Conservation (phyloP, 2,329 filamentous ascomycete genomes). For the Sclerotinia sclerotiorum region DNA sequence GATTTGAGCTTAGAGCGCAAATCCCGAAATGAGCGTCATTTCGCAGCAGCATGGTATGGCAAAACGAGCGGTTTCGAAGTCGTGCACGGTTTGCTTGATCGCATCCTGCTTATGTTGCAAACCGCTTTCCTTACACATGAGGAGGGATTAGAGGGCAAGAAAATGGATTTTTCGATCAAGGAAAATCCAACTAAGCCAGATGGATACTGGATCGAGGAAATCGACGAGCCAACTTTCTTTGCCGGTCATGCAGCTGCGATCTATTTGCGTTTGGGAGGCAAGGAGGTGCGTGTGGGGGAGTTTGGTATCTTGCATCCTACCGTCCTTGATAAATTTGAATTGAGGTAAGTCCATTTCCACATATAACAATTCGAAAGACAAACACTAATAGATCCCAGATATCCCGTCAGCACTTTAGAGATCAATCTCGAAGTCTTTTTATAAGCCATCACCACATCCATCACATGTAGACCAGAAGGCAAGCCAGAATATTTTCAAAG, state of each 20-base stretch:
- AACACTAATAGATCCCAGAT: slow-evolving; percentile 49
- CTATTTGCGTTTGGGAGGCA: slow-evolving; percentile 70
- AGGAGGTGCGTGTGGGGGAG: slow-evolving; percentile 76
- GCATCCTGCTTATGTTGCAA: slow-evolving; percentile 88
- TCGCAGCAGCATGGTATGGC: slow-evolving; percentile 93
- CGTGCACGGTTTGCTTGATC: slow-evolving; percentile 90
- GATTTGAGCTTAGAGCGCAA: slow-evolving; percentile 78
- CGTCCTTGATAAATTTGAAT: slow-evolving; percentile 89
- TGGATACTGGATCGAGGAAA: slow-evolving; percentile 92
- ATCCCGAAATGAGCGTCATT: slow-evolving; percentile 89
- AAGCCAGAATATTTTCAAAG: not conserved
- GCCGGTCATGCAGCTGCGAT: slow-evolving; percentile 84
- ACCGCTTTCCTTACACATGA: slow-evolving; percentile 76
- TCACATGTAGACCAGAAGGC: not conserved
- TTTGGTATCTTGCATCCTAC: slow-evolving; percentile 93
- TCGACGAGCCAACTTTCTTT: slow-evolving; percentile 90
- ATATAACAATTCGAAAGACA: not conserved
- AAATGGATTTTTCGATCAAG: slow-evolving; percentile 53
- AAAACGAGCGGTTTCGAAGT: slow-evolving; percentile 94
- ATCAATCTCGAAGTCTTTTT: slow-evolving; percentile 93
- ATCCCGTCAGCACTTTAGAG: slow-evolving; percentile 91
- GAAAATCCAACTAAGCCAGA: slow-evolving; percentile 59
- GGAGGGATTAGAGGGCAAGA: slow-evolving; percentile 59
- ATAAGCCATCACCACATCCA: slow-evolving; percentile 45
- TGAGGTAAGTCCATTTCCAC: slow-evolving; percentile 57